Conservation (phyloP, 257 asterid species). For the Primulina eburnea region DNA sequence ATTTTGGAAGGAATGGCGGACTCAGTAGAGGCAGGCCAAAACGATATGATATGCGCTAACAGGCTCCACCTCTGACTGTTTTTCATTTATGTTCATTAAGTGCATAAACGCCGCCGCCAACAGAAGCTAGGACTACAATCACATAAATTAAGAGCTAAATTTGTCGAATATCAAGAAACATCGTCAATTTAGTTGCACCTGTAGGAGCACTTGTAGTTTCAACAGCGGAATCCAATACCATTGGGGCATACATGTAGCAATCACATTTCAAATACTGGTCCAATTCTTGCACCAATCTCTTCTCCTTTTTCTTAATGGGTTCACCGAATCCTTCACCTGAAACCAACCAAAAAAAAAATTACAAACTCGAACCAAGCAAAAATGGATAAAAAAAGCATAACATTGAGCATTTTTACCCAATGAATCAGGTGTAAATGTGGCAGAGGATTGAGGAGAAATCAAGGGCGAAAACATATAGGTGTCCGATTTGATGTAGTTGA, state of each 20-base stretch:
- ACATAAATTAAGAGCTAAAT: too few species aligned
- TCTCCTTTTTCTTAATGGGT: slow-evolving; percentile 19
- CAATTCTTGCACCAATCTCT: not conserved
- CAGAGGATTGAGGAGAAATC: slow-evolving; percentile 20
- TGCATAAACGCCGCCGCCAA: too few species aligned
- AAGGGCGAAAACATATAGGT: slow-evolving; percentile 49
- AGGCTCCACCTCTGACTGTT: too few species aligned
- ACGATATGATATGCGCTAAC: too few species aligned
- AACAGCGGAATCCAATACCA: slow-evolving; percentile 17
- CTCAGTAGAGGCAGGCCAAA: too few species aligned
- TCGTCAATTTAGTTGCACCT: slow-evolving; percentile 26
- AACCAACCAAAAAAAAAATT: slow-evolving; percentile 1
- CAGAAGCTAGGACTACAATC: too few species aligned
- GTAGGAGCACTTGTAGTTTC: not conserved
- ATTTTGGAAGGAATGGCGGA: too few species aligned
- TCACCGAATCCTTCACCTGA: slow-evolving; percentile 30
- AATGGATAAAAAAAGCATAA: not conserved
- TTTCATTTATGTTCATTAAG: too few species aligned
- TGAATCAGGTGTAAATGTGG: slow-evolving; percentile 11
- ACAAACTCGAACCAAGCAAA: not conserved
- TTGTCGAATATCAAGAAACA: not conserved
- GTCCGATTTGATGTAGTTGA: slow-evolving; percentile 48
- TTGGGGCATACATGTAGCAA: slow-evolving; percentile 50
- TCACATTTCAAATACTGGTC: slow-evolving; percentile 37
- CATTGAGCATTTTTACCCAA: slow-evolving; percentile 6